Base-by-base conservation (phyloP, 768 basidiomycete species). In the Suillus tomentosus region DNA sequence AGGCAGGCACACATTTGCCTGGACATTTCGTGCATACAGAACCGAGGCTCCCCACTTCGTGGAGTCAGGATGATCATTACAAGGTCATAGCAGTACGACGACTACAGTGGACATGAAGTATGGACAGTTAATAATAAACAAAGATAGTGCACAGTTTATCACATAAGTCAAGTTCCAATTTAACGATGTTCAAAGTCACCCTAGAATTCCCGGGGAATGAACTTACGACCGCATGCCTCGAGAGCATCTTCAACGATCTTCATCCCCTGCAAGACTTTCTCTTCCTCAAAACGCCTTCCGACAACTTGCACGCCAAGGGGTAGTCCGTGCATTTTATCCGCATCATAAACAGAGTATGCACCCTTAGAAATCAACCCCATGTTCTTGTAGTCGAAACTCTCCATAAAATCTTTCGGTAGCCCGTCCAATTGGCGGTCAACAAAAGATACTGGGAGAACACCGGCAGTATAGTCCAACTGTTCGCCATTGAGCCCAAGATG, bases 201-300 rank as follows among this genome's bases (percentile, higher is more conserved):
- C 39, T 63, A 74, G 31, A 74, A 74, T 43, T 36, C 64, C 22
- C 31, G 68, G 0, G 73, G 73, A 34, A 56, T 59, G 31, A 74
- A 74, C 53, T 68, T 70, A 34, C 65, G 65, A 2, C 65, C 75
- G 40, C 63, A 64, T 37, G 56, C 68, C 40, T 61, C 67, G n/a
- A 75, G 67, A 19, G 73, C 73, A 2, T 63, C 65, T 51, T 85
- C 78, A 56, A 89, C 77, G 7, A 90, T 79, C 68, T 84, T 84
- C 85, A 90, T 90, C 2, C 85, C 88, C 69, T 86, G 84, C 8
- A 91, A 66, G 3, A 89, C 89, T 69, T 87, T 87, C 74, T 92
- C 91, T 74, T 92, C 91, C 71, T 90, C 86, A 47, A 89, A 79
- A 48, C 85, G 77, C 53, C 81, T 76, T 2, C 88, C 88, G 1